Evolutionary conservation across 352 stramenopile species (phyloP).

Genomic region (Plasmopara viticola): DNA sequence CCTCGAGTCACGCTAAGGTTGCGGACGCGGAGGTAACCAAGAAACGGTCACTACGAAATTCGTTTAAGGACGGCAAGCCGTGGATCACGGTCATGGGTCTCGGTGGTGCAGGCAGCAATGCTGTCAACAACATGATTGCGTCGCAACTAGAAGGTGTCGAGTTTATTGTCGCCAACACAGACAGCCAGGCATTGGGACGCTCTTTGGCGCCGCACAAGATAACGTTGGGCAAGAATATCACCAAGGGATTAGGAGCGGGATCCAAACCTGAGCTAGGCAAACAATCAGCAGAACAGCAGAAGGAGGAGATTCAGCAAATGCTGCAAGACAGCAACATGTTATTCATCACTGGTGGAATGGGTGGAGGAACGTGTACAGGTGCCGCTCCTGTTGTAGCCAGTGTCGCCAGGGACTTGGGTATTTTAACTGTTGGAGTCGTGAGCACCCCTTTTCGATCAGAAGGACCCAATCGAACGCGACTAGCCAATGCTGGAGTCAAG

Average conservation of each 20-base stretch:
- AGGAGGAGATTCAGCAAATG: slow-evolving; percentile 85
- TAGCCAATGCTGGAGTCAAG: slow-evolving; percentile 90
- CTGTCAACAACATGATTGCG: slow-evolving; percentile 88
- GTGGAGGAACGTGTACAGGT: slow-evolving; percentile 87
- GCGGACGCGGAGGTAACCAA: slow-evolving; percentile 31
- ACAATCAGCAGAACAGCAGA: slow-evolving; percentile 81
- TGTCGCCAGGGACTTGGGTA: slow-evolving; percentile 88
- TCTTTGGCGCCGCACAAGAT: slow-evolving; percentile 80
- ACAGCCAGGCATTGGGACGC: slow-evolving; percentile 86
- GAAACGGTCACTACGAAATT: slow-evolving; percentile 31
- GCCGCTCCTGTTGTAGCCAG: slow-evolving; percentile 91
- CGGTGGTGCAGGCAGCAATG: slow-evolving; percentile 78
- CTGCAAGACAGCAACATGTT: slow-evolving; percentile 92
- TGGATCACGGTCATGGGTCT: slow-evolving; percentile 84
- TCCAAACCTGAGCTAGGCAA: slow-evolving; percentile 79
- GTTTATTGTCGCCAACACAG: slow-evolving; percentile 95
- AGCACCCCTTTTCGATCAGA: slow-evolving; percentile 96
- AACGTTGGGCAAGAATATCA: slow-evolving; percentile 79
- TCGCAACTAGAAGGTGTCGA: slow-evolving; percentile 88
- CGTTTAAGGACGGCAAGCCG: slow-evolving; percentile 79
- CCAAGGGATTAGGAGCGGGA: slow-evolving; percentile 72
- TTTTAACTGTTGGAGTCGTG: slow-evolving; percentile 94
- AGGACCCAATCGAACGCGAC: slow-evolving; percentile 89
- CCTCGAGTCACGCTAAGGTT: slow-evolving; percentile 2
- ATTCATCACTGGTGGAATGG: slow-evolving; percentile 95